Evolutionary conservation across 2,329 filamentous ascomycete genomes (phyloP), one percentile per base, ranked within the genome.

Genomic region (Chrysoporthe puriensis): DNA sequence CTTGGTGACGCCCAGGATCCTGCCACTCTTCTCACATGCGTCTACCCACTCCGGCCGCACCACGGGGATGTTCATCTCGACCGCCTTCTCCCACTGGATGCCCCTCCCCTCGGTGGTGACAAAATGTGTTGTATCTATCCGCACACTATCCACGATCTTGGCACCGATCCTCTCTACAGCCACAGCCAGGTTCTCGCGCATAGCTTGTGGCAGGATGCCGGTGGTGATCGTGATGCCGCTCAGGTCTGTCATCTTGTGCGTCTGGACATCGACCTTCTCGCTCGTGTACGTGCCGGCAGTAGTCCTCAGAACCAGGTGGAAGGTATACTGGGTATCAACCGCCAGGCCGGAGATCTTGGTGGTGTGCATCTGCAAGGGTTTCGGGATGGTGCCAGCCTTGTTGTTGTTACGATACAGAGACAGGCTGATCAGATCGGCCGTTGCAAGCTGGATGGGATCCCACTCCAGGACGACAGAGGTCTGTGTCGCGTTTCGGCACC

Each of bases 381-480:
- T 88, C 32, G 96, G 96, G 76, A 99, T 98, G 74, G 92, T 95
- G 75, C 96, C 96, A 18, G 95, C 95, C 83, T 98, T 99, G 77
- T 94, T 94, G 74, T 93, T 94, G 83, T 99, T 99, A 78, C 96
- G 91, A 81, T 96, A 98, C 63, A 99, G 85, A 67, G 91, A 93
- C 64, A 99, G 87, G 62, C 92, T 95, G 75, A 96, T 90, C 70
- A 98, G 86, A 77, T 96, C 93, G 71, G 96, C 94, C 5, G 95
- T 98, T 32, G 94, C 96, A 62, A 97, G 89, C 74, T 95, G 88
- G 76, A 99, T 91, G 44, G 95, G 93, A 72, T 98, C 96, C 96
- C 96, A 99, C 81, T 98, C 96, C 63, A 99, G 91, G 48, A 99
- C 96, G 58, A 98, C 91, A 40, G 93, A 96, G n/a, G 96, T 99